phyloP scores from a whole-genome alignment of 2,329 filamentous ascomycete species.

The Curvularia verruculosa region DNA sequence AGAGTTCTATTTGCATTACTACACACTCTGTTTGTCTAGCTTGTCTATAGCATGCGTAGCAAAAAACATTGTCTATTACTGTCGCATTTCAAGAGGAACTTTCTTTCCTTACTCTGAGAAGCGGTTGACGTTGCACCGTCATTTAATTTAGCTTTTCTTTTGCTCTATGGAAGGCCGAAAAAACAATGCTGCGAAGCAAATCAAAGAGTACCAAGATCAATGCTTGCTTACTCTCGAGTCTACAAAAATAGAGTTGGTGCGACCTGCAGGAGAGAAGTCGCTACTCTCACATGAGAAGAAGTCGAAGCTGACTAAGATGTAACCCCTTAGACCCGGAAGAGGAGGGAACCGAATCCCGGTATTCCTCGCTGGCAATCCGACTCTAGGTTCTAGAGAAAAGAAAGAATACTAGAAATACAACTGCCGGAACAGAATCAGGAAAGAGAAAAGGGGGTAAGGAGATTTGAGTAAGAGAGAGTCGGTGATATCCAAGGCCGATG shows the following conservation, averaged over 20 bases:
- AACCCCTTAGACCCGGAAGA: neutral
- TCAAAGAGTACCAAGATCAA: neutral
- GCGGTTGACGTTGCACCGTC: neutral
- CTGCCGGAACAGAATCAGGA: constrained; percentile 1
- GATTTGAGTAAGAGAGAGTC: neutral
- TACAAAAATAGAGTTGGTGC: neutral
- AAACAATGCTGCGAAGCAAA: neutral
- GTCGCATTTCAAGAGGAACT: neutral
- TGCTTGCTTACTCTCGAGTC: neutral
- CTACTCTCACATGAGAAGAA: neutral
- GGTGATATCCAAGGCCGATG: neutral
- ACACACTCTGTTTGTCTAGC: neutral
- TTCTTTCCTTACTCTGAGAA: neutral
- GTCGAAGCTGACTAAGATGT: neutral
- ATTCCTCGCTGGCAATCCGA: neutral
- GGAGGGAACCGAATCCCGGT: neutral
- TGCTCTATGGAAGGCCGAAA: neutral
- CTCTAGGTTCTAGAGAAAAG: neutral
- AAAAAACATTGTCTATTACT: neutral
- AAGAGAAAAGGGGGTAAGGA: too few relatives aligned
- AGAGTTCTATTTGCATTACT: neutral
- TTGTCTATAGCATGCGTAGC: neutral
- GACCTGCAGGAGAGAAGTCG: neutral
- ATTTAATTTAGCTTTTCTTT: neutral
- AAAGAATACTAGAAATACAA: neutral